Conservation (phyloP, 179 eudicot genomes). For the Sideroxylon spinosum region DNA sequence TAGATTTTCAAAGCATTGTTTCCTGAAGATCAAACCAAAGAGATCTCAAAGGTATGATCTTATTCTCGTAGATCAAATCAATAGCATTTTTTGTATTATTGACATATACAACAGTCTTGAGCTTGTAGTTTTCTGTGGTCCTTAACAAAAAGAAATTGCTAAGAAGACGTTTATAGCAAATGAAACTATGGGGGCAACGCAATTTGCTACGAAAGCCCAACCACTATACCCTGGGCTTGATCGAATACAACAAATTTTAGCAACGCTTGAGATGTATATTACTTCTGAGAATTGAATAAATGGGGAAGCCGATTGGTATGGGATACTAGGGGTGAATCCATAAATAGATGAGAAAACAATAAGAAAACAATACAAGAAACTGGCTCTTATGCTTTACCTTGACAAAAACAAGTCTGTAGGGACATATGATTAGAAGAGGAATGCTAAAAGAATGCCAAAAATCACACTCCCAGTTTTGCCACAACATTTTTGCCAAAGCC, state of each 20-base stretch:
- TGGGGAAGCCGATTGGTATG: constrained; percentile 59
- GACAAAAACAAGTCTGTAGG: constrained; percentile 56
- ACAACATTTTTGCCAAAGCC: no score
- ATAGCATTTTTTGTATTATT: no score
- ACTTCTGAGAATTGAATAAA: constrained; percentile 41
- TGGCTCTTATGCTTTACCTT: constrained; percentile 35
- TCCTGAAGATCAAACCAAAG: no score
- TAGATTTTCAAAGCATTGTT: no score
- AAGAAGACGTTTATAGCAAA: constrained; percentile 51
- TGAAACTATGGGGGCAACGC: constrained; percentile 50
- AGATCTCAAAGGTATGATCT: no score
- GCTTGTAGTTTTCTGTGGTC: no score
- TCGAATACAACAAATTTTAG: constrained; percentile 57
- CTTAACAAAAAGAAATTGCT: constrained; percentile 55
- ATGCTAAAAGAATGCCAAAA: constrained; percentile 24
- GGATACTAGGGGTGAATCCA: constrained; percentile 47
- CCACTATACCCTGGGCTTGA: constrained; percentile 51
- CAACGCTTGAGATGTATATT: constrained; percentile 50
- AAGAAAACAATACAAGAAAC: constrained; percentile 55
- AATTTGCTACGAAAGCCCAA: constrained; percentile 57
- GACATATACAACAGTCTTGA: no score
- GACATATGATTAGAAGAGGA: constrained; percentile 55
- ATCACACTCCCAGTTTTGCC: constrained; percentile 23
- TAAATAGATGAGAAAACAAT: constrained; percentile 44
- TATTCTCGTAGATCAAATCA: no score